A percentile compares a stretch with the other conserved stretches of the same genome.
These are phyloP conservation scores for Cyberlindnera meyerae DNA, from an alignment of 805 yeast genomes.

Conservation along the genomic window DNA sequence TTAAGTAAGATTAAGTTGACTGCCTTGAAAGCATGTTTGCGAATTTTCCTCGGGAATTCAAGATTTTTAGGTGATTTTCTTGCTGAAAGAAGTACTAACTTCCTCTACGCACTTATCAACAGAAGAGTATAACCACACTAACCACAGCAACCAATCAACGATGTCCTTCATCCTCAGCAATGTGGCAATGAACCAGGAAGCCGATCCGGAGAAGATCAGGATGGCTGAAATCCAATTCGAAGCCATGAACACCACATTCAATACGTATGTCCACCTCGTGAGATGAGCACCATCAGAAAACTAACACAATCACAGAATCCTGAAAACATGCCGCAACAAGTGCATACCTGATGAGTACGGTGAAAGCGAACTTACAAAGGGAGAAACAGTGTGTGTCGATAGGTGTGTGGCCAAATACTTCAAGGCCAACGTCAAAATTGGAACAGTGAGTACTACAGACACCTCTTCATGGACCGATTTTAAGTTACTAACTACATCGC, in stretches of 20 bases:
- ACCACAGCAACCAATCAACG: background rate
- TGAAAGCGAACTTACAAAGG: conserved; percentile 79
- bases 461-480: background rate
- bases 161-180: conserved; percentile 61
- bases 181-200: conserved; percentile 43
- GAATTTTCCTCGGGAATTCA: no score
- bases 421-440: conserved; percentile 61
- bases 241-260: conserved; percentile 55
- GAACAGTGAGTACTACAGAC: conserved; percentile 33
- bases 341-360: conserved; percentile 85
- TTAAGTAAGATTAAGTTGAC: no score
- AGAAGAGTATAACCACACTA: no score
- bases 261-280: conserved; percentile 28
- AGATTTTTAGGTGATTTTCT: no score
- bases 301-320: conserved; percentile 35
- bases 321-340: conserved; percentile 61
- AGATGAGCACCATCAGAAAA: background rate
- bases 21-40: no score
- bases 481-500: conserved; percentile 1
- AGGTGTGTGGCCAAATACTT: conserved; percentile 84
- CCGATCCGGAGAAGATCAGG: conserved; percentile 55
- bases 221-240: conserved; percentile 64
- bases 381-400: conserved; percentile 78
- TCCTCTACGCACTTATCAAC: no score
- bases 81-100: no score